Percentiles rank a stretch among this genome's conserved stretches.
Evolutionary conservation across 345 rosid genomes (phyloP).

Genomic region (Gossypium arboreum): DNA sequence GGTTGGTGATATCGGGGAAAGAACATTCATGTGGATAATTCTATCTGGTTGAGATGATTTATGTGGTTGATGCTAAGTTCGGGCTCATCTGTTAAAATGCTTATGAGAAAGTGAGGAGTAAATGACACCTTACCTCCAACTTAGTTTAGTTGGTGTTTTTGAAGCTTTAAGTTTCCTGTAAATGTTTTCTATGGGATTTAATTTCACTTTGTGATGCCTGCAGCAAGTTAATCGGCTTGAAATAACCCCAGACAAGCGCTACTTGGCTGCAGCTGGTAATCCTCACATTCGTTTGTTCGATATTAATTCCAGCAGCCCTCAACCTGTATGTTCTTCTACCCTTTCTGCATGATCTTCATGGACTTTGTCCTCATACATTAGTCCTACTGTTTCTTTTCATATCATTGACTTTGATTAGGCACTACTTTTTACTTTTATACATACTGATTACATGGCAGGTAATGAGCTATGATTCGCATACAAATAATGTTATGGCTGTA

Average conservation of each 20-base stretch:
- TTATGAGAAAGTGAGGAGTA: background rate
- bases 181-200: background rate
- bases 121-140: background rate
- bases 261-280: slow-evolving; percentile 89
- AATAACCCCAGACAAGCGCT: slow-evolving; percentile 84
- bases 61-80: background rate
- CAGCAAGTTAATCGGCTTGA: slow-evolving; percentile 95
- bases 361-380: background rate
- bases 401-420: slow-evolving; percentile 8
- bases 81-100: background rate
- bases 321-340: slow-evolving; percentile 2
- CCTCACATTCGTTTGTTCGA: slow-evolving; percentile 90
- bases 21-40: background rate
- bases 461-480: slow-evolving; percentile 89
- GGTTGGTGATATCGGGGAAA: background rate
- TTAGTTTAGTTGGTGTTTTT: background rate
- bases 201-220: slow-evolving; percentile 8
- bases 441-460: slow-evolving; percentile 39
- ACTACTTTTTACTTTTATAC: background rate
- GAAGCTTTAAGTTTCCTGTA: background rate
- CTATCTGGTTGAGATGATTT: background rate
- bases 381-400: background rate
- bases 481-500: slow-evolving; percentile 93
- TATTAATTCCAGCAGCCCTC: slow-evolving; percentile 19
- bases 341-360: background rate